Conservation (phyloP, 192 early-diverging fungal genomes). For the Dissophora ornata region DNA sequence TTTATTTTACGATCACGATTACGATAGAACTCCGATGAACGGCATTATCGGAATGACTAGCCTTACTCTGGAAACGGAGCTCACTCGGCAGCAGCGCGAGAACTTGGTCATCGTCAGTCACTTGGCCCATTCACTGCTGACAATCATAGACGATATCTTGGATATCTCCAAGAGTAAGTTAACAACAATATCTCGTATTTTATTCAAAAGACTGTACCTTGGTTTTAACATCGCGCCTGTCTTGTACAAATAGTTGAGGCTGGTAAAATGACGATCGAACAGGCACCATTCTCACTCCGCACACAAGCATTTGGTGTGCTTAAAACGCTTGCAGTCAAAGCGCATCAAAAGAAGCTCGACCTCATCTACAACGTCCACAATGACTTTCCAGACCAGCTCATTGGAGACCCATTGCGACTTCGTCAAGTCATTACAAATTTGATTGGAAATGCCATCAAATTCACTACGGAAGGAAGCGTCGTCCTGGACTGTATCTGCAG, state of each 20-base stretch:
- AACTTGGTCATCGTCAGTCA: constrained; percentile 82
- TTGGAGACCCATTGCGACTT: constrained; percentile 80
- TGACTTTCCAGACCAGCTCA: constrained; percentile 73
- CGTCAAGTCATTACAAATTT: constrained; percentile 87
- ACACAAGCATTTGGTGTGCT: constrained; percentile 73
- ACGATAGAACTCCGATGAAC: constrained; percentile 82
- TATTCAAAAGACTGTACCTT: too few relatives aligned
- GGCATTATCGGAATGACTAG: constrained; percentile 84
- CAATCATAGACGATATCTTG: constrained; percentile 86
- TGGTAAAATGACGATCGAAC: constrained; percentile 84
- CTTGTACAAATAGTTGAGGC: constrained; percentile 80
- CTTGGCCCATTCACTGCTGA: constrained; percentile 76
- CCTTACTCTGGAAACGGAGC: constrained; percentile 79
- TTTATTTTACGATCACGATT: too few relatives aligned
- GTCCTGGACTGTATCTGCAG: constrained; percentile 63
- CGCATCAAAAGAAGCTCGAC: constrained; percentile 78
- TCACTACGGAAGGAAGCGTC: constrained; percentile 80
- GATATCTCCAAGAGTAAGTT: constrained; percentile 79
- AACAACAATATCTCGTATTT: neutral
- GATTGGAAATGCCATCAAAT: constrained; percentile 87
- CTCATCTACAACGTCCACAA: constrained; percentile 76
- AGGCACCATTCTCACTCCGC: constrained; percentile 73
- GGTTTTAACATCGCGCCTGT: too few relatives aligned
- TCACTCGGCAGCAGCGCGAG: constrained; percentile 84
- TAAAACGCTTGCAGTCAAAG: constrained; percentile 78